Base-by-base conservation (phyloP, 1,139 yeast species). In the Pichia sp. region DNA sequence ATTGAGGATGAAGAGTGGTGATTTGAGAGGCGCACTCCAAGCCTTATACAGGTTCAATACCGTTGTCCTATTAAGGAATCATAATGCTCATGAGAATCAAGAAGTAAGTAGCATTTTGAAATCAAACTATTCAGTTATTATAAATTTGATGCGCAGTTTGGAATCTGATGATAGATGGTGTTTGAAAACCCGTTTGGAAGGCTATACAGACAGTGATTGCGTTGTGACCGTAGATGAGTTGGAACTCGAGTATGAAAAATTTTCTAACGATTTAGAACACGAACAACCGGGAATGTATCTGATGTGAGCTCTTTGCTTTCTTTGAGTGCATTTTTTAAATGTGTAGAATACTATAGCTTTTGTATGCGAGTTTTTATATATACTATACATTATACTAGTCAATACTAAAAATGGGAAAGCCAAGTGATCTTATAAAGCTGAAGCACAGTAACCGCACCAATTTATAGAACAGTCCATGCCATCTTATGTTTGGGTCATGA, bases 1-100 rank as follows among this genome's bases (percentile, higher is more conserved):
- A 0, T 75, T 81, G 72, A 71, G 85, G 52, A 58, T 59, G 33
- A 57, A 61, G 36, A 56, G 55, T 33, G 67, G 68, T 10, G 80
- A 78, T 56, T 71, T 66, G 50, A 63, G 84, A 52, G 77, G 78
- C 5, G 77, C 85, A 1, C 64, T 72, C 29, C 83, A 80, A 53
- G 67, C 82, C 1, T 63, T 80, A 43, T 79, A 79, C 54, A 64
- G 69, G 47, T 79, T 75, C 54, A 75, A 79, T 38, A 63, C 65
- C 9, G 61, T 74, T 43, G 55, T 50, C 40, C 4, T 57, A 8
- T 31, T 8, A 51, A 5, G 7, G 4, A 35, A 34, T 35, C 26
- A 27, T 5, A 33, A 36, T 5, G 9, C 36, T 5, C 27, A 37
- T 10, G 26, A 26, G 7, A 16, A 33, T n/a, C 41, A 33, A 11